Conservation (phyloP, 345 rosid species). For the Salix viminalis region DNA sequence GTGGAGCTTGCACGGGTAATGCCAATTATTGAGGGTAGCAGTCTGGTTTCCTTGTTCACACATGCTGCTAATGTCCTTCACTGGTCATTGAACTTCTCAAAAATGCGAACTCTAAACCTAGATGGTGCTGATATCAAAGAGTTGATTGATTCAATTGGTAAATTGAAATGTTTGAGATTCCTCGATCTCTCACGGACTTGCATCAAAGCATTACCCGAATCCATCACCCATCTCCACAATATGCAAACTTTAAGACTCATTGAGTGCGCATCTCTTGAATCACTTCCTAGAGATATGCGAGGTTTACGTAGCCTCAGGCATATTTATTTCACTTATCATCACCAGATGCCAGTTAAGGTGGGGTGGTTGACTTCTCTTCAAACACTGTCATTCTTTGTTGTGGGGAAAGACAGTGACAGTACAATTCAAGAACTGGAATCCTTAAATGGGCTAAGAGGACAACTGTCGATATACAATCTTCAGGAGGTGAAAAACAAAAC, state of each 20-base stretch:
- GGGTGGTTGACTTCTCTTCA: constrained; percentile 4
- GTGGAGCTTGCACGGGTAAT: too few species aligned
- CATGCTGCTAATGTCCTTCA: too few species aligned
- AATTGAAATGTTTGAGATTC: too few species aligned
- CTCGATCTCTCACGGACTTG: too few species aligned
- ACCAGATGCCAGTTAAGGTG: constrained; percentile 6
- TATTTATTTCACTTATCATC: not conserved
- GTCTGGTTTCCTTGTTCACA: too few species aligned
- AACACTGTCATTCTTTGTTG: constrained; percentile 5
- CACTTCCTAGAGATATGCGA: constrained; percentile 3
- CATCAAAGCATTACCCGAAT: too few species aligned
- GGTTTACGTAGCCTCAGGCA: constrained; percentile 12
- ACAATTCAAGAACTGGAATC: constrained; percentile 1
- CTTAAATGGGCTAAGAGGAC: not conserved
- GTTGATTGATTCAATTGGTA: too few species aligned
- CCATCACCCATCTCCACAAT: too few species aligned
- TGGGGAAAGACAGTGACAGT: too few species aligned
- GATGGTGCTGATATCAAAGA: too few species aligned
- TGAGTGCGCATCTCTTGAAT: not conserved
- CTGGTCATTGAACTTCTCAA: rapidly evolving
- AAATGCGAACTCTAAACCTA: too few species aligned
- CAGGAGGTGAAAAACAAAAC: constrained; percentile 4
- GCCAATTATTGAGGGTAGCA: too few species aligned
- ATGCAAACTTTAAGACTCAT: not conserved
- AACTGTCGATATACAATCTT: not conserved